Conservation (phyloP, 306 rosid species). For the Pyrus bretschneideri region DNA sequence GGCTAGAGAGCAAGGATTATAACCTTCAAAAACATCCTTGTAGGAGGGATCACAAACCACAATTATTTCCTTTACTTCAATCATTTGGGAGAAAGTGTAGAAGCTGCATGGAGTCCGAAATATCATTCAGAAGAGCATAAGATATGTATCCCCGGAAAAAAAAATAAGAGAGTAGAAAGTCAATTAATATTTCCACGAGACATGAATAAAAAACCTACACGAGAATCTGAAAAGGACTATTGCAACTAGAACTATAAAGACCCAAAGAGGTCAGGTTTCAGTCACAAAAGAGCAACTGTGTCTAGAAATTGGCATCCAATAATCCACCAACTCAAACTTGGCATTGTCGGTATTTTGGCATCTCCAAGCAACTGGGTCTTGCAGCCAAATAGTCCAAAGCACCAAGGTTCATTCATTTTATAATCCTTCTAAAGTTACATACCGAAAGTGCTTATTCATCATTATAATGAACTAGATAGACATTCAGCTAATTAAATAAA, state of each 20-base stretch:
- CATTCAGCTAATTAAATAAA: too few relatives aligned
- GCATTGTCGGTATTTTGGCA: background rate
- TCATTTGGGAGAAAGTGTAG: conserved; percentile 57
- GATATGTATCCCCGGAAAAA: background rate
- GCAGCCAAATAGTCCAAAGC: background rate
- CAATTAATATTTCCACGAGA: background rate
- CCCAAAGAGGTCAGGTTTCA: background rate
- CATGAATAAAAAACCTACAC: background rate
- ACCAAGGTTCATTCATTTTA: background rate
- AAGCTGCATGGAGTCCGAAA: conserved; percentile 49
- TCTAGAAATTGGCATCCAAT: background rate
- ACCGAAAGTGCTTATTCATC: too few relatives aligned
- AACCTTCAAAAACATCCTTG: conserved; percentile 74
- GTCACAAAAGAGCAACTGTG: background rate
- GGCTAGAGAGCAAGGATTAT: background rate
- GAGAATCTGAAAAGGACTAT: background rate
- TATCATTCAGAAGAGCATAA: conserved; percentile 3
- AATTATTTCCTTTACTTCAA: conserved; percentile 75
- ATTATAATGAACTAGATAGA: too few relatives aligned
- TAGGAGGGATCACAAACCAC: conserved; percentile 97
- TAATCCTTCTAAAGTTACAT: too few relatives aligned
- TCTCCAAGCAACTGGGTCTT: background rate
- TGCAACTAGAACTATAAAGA: background rate
- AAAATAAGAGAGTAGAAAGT: background rate
- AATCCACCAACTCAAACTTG: background rate